Evolutionary conservation across 768 basidiomycete species (phyloP).

Genomic region (Tulasnella sp.): DNA sequence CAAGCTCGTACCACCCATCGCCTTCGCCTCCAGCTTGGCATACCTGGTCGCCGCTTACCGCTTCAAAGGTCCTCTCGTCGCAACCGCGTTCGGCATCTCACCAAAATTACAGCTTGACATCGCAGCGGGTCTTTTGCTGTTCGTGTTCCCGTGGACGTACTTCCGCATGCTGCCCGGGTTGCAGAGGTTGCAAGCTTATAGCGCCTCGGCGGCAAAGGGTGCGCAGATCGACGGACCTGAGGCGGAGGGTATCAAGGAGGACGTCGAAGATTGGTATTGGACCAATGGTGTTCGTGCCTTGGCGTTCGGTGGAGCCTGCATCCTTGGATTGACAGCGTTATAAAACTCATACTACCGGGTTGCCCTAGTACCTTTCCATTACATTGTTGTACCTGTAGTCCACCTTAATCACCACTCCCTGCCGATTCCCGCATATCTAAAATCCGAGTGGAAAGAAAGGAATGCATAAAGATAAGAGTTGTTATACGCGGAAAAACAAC

Average conservation of each 20-base stretch:
- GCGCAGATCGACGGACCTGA: background rate
- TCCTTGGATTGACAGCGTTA: background rate
- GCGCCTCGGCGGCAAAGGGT: background rate
- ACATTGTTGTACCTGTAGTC: background rate
- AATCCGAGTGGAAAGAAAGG: background rate
- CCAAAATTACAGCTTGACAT: background rate
- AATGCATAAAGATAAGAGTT: background rate
- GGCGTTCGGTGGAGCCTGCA: background rate
- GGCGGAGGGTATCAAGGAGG: background rate
- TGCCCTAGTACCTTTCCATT: background rate
- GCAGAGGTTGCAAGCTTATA: conserved; percentile 2
- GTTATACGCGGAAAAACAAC: background rate
- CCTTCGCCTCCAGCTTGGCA: background rate
- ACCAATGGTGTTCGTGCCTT: background rate
- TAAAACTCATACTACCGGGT: background rate
- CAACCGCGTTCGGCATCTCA: background rate
- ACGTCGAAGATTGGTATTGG: background rate
- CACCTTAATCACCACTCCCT: background rate
- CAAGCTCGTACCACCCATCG: background rate
- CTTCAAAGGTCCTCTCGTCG: background rate
- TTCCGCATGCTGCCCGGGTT: background rate
- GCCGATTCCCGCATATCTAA: background rate
- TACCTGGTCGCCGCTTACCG: background rate
- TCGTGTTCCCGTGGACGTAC: background rate
- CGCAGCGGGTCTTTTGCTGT: background rate